phyloP scores from a whole-genome alignment of 2,329 filamentous ascomycete genomes.

The Aspergillus fructus region DNA sequence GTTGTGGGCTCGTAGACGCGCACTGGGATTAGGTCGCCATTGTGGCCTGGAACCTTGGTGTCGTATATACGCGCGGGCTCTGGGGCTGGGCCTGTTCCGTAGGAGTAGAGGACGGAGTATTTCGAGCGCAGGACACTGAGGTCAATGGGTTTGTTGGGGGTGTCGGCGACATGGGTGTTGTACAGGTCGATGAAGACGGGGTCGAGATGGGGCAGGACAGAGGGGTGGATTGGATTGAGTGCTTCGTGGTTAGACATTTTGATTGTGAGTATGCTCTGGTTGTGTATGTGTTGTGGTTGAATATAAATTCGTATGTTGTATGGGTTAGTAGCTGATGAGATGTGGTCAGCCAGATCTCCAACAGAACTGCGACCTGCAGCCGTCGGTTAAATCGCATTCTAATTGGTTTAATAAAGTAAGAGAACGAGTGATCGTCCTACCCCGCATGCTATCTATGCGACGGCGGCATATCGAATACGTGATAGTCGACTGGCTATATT shows the following conservation, averaged over 20 bases:
- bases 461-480: constrained; percentile 6
- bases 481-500: not conserved
- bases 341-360: too few relatives aligned
- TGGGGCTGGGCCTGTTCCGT: constrained; percentile 45
- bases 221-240: constrained; percentile 51
- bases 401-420: not conserved
- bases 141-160: constrained; percentile 42
- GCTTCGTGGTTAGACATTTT: constrained; percentile 37
- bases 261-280: too few relatives aligned
- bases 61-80: constrained; percentile 44
- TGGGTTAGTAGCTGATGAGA: too few relatives aligned
- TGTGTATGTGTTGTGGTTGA: too few relatives aligned
- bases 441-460: constrained; percentile 26
- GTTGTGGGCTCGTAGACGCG: constrained; percentile 48
- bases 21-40: constrained; percentile 35
- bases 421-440: not conserved
- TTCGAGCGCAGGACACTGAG: constrained; percentile 39
- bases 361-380: too few relatives aligned
- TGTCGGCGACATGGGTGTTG: constrained; percentile 47
- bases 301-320: too few relatives aligned
- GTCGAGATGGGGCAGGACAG: constrained; percentile 48
- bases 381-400: too few relatives aligned
- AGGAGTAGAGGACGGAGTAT: constrained; percentile 48
- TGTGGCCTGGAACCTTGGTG: constrained; percentile 32
- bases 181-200: constrained; percentile 51